These are phyloP conservation scores for Incumbomyces delicatus DNA, from an alignment of 2,329 filamentous ascomycete species.

Conservation along the genomic window DNA sequence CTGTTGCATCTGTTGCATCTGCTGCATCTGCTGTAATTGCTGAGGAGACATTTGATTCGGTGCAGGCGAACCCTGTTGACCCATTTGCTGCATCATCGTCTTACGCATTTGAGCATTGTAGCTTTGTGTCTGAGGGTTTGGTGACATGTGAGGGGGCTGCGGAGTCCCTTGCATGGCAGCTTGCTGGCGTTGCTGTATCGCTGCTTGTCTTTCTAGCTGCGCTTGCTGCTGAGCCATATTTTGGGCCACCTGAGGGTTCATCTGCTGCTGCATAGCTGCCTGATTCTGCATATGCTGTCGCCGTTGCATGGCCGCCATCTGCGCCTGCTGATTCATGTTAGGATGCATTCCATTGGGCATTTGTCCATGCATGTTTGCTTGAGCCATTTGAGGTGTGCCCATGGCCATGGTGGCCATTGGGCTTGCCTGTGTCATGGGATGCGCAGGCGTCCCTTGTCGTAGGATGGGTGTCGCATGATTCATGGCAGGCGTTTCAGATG, in stretches of 20 bases:
- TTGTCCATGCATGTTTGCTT: conserved; percentile 31
- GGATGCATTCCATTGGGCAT: conserved; percentile 28
- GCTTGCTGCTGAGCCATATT: conserved; percentile 22
- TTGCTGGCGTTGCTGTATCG: conserved; percentile 22
- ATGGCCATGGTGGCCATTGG: conserved; percentile 33
- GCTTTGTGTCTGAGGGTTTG: conserved; percentile 14
- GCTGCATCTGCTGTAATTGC: conserved; percentile 15
- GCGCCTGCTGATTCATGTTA: conserved; percentile 31
- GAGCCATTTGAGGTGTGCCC: conserved; percentile 37
- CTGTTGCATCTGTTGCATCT: conserved; percentile 8
- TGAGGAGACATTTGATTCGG: conserved; percentile 18
- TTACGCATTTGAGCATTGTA: conserved; percentile 16
- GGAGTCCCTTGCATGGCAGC: conserved; percentile 21
- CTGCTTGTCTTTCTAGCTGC: conserved; percentile 12
- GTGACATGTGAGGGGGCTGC: conserved; percentile 20
- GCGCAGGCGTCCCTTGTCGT: conserved; percentile 38
- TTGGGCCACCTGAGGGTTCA: conserved; percentile 32
- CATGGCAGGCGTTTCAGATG: conserved; percentile 37
- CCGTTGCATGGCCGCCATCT: conserved; percentile 31
- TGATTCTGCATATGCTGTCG: conserved; percentile 26
- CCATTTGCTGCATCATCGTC: conserved; percentile 14
- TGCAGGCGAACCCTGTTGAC: conserved; percentile 13
- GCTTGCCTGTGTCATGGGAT: conserved; percentile 38
- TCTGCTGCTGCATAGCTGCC: conserved; percentile 36
- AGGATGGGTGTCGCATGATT: conserved; percentile 39